Evolutionary conservation across 1,139 yeast species (phyloP).

Genomic region (Chernovozyma aurita): DNA sequence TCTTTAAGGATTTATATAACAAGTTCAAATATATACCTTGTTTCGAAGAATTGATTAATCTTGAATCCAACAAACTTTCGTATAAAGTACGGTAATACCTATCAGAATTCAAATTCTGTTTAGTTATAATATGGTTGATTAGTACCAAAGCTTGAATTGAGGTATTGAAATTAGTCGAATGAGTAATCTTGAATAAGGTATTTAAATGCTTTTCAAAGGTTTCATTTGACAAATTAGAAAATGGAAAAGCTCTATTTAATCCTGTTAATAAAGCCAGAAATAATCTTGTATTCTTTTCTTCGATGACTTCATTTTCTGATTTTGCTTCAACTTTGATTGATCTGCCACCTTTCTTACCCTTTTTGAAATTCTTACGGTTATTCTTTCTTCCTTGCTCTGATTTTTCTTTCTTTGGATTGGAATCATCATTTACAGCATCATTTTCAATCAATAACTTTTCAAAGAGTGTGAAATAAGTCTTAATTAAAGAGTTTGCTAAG

Average conservation of each 20-base stretch:
- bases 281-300: conserved; percentile 79
- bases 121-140: conserved; percentile 67
- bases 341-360: conserved; percentile 74
- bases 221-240: conserved; percentile 69
- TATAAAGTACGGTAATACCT: conserved; percentile 86
- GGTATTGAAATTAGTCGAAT: conserved; percentile 90
- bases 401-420: conserved; percentile 36
- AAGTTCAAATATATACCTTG: conserved; percentile 86
- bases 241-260: conserved; percentile 93
- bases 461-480: conserved; percentile 81
- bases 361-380: conserved; percentile 44
- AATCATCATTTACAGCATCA: conserved; percentile 34
- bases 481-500: conserved; percentile 76
- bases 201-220: conserved; percentile 76
- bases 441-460: conserved; percentile 75
- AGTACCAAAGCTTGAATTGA: conserved; percentile 88
- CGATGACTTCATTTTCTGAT: conserved; percentile 65
- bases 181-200: conserved; percentile 85
- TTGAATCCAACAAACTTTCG: conserved; percentile 82
- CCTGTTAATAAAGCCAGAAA: conserved; percentile 94
- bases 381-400: conserved; percentile 51
- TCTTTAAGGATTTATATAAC: conserved; percentile 75
- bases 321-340: conserved; percentile 64
- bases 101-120: conserved; percentile 57
- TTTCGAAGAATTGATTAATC: conserved; percentile 79